These are phyloP conservation scores for Sporothrix protearum DNA, from an alignment of 2,329 filamentous ascomycete species.

Conservation along the genomic window DNA sequence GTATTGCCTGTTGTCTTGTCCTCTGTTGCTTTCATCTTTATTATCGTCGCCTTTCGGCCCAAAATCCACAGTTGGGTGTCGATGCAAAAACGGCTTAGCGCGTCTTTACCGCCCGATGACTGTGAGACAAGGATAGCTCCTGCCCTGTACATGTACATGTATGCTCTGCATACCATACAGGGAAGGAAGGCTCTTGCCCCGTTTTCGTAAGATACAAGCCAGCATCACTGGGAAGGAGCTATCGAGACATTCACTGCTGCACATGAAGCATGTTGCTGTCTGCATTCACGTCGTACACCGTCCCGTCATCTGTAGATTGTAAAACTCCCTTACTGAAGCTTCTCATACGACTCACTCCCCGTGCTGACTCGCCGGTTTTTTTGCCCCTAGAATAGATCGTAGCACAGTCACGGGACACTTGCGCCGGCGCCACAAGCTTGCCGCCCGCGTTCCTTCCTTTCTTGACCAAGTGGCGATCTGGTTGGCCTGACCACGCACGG, in stretches of 20 bases:
- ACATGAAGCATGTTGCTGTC: background rate
- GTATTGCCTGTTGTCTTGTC: background rate
- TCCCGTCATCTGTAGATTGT: background rate
- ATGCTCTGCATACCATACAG: background rate
- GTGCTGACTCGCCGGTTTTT: background rate
- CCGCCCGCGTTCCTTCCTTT: slow-evolving; percentile 12
- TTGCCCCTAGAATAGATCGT: background rate
- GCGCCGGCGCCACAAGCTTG: slow-evolving; percentile 1
- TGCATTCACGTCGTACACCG: background rate
- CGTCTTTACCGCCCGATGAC: background rate
- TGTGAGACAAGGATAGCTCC: background rate
- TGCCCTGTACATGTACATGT: background rate
- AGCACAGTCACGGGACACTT: slow-evolving; percentile 18
- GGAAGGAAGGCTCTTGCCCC: slow-evolving; percentile 2
- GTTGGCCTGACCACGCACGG: slow-evolving; percentile 10
- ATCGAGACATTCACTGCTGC: background rate
- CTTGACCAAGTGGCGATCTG: slow-evolving; percentile 22
- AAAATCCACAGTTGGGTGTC: slow-evolving; percentile 25
- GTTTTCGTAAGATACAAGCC: background rate
- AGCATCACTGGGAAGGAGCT: background rate
- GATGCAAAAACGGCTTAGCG: slow-evolving; percentile 7
- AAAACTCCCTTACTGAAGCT: background rate
- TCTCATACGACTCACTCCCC: background rate
- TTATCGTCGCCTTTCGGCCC: slow-evolving; percentile 5
- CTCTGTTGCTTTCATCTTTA: background rate